These are phyloP conservation scores for Immersiporthe knoxdaviesiana DNA, from an alignment of 2,329 filamentous ascomycete species.

Conservation along the genomic window DNA sequence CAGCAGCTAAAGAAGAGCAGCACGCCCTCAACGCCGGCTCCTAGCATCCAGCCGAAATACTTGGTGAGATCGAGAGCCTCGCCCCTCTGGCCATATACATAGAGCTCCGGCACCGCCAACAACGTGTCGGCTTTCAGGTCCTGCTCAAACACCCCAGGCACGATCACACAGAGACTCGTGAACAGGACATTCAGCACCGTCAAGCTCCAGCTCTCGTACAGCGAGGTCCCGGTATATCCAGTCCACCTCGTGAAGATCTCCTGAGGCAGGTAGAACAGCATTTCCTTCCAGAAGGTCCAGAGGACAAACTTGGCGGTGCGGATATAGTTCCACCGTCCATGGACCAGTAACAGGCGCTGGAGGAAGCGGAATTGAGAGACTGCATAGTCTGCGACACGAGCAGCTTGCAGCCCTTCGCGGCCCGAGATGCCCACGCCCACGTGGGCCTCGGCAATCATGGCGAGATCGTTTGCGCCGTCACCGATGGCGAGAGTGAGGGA, in stretches of 20 bases:
- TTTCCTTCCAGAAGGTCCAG: slow-evolving; percentile 88
- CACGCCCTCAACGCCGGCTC: slow-evolving; percentile 73
- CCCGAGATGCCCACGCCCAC: slow-evolving; percentile 92
- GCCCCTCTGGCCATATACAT: slow-evolving; percentile 76
- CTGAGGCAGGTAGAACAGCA: slow-evolving; percentile 82
- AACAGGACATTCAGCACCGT: slow-evolving; percentile 96
- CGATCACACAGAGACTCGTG: slow-evolving; percentile 85
- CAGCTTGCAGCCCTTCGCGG: slow-evolving; percentile 88
- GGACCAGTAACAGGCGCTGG: slow-evolving; percentile 80
- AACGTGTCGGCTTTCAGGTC: slow-evolving; percentile 83
- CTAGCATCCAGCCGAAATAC: slow-evolving; percentile 78
- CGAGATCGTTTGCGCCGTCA: slow-evolving; percentile 91
- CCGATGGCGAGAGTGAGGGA: slow-evolving; percentile 84
- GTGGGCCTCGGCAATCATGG: slow-evolving; percentile 87
- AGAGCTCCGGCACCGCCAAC: slow-evolving; percentile 90
- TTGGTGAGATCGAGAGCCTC: slow-evolving; percentile 73
- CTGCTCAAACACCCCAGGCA: slow-evolving; percentile 89
- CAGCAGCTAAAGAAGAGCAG: slow-evolving; percentile 68
- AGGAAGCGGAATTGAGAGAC: slow-evolving; percentile 92
- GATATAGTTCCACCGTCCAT: slow-evolving; percentile 89
- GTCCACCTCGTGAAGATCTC: slow-evolving; percentile 82
- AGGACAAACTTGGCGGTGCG: slow-evolving; percentile 87
- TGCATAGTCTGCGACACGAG: slow-evolving; percentile 86
- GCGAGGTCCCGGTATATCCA: slow-evolving; percentile 86
- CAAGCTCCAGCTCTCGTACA: slow-evolving; percentile 86